A percentile compares a stretch with the other conserved stretches of the same genome.
phyloP scores from a whole-genome alignment of 768 basidiomycete species.

The Mycena maculata region DNA sequence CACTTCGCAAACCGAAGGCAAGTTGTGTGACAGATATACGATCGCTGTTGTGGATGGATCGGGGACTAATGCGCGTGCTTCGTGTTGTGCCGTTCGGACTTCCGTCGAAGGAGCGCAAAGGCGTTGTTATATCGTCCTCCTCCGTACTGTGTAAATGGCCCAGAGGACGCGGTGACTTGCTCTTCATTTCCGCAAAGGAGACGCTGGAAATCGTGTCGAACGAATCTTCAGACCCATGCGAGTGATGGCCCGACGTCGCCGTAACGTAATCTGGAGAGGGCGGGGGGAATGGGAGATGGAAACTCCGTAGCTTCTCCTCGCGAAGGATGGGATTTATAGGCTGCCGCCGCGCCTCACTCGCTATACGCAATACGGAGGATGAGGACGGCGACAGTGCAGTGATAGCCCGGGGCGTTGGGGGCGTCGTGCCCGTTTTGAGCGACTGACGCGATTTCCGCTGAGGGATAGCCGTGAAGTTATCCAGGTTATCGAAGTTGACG shows the following conservation, averaged over 20 bases:
- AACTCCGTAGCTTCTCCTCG: constrained; percentile 4
- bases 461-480: constrained; percentile 21
- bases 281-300: constrained; percentile 27
- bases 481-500: constrained; percentile 13
- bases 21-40: constrained; percentile 28
- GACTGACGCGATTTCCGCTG: constrained; percentile 11
- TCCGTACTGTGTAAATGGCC: not conserved
- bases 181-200: constrained; percentile 25
- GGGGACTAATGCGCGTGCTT: not conserved
- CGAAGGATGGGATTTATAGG: constrained; percentile 11
- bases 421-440: not conserved
- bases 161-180: not conserved
- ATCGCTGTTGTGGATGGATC: constrained; percentile 32
- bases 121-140: constrained; percentile 20
- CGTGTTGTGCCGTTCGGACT: constrained; percentile 8
- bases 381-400: constrained; percentile 16
- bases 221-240: not conserved
- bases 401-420: constrained; percentile 24
- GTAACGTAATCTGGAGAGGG: constrained; percentile 22
- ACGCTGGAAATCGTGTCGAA: constrained; percentile 35
- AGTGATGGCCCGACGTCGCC: constrained; percentile 6
- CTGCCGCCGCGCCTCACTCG: constrained; percentile 11
- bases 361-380: not conserved
- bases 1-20: constrained; percentile 14
- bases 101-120: constrained; percentile 1